Evolutionary conservation across 768 basidiomycete genomes (phyloP).

Genomic region (Tulasnella calospora): DNA sequence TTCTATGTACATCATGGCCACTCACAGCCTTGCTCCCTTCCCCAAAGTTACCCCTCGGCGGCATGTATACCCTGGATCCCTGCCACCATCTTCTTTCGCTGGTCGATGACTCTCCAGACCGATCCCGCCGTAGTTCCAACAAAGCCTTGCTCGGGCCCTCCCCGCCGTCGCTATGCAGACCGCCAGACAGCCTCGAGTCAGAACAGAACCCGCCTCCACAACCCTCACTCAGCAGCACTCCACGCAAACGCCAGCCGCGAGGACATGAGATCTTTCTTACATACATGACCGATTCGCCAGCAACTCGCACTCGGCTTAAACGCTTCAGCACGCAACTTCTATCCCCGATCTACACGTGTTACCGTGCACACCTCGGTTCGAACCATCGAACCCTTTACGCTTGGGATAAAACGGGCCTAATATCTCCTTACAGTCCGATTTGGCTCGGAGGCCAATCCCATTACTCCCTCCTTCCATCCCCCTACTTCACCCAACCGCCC

Average conservation of each 20-base stretch:
- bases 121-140: too few species aligned
- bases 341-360: background rate
- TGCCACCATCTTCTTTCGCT: background rate
- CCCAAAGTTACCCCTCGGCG: background rate
- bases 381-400: background rate
- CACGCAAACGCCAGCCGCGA: background rate
- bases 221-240: too few species aligned
- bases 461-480: background rate
- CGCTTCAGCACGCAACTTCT: background rate
- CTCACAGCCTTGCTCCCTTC: background rate
- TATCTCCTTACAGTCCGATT: background rate
- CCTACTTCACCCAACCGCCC: background rate
- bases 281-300: background rate
- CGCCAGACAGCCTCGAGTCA: background rate
- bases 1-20: background rate
- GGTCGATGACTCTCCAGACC: too few species aligned
- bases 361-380: constrained; percentile 2
- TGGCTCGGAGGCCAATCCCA: background rate
- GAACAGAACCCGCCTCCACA: background rate
- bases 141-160: background rate
- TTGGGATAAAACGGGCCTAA: constrained; percentile 3
- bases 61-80: background rate
- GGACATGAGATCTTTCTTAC: background rate
- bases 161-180: background rate
- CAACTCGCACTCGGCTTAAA: background rate